Evolutionary conservation across 768 basidiomycete species (phyloP), one percentile per base, ranked within the genome.

Genomic region (Termitomyces sp.): DNA sequence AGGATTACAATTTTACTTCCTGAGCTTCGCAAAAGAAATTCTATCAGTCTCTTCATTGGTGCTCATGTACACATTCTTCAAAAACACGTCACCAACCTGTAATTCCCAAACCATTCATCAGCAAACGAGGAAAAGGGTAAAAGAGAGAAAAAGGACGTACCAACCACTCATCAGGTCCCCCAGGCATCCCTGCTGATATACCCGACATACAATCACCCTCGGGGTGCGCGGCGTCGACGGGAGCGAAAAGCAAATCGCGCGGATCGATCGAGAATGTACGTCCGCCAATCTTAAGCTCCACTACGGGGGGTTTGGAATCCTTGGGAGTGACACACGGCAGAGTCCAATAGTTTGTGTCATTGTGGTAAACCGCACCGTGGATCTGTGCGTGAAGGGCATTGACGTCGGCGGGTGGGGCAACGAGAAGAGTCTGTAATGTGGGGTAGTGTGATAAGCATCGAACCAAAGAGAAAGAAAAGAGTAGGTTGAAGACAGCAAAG

Each of bases 161-260:
- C 42, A 57, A 73, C 87, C 86, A 88, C 53, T 81, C 73, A 7
- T 68, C 74, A 11, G 74, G 70, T 43, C 76, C 75, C 41, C 76
- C 80, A 21, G 85, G 70, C 21, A 73, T 69, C 11, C 84, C 84
- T 5, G 78, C 69, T 12, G 75, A 74, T 62, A 91, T 83, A 3
- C 86, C 82, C 31, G 84, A 84, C 17, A 75, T 69, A 64, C 89
- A 91, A 42, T 73, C 70, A 17, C 83, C 81, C 3, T 71, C 66
- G 33, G 78, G 76, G 58, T 85, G 56, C 50, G 74, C 76, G 51
- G 64, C 63, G 62, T 84, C 68, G 9, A 82, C 48, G 8, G 86
- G 83, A 15, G 75, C 57, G 59, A 85, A 79, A 6, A 79, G 70
- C 23, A 89, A 66, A 66, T 89, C 86, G 48, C 73, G 69, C 9